Conservation (phyloP, 1,139 yeast genomes). For the Nakaseomyces kungkrabaensis region DNA sequence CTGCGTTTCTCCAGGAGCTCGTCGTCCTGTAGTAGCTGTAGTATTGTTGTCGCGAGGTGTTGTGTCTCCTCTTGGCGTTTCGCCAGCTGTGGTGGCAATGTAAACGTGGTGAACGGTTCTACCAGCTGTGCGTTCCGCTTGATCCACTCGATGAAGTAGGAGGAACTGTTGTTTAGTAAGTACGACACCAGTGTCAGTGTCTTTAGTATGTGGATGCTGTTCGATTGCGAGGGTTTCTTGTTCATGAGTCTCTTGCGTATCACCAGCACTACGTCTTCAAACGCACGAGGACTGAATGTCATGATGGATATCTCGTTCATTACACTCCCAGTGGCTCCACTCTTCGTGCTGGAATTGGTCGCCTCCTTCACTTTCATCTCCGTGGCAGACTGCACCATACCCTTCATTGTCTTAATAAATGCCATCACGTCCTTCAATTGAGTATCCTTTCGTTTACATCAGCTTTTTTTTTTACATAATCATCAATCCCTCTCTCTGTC, state of each 20-base stretch:
- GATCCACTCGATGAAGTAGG: conserved; percentile 26
- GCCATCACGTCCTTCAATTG: conserved; percentile 11
- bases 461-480: no score
- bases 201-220: conserved; percentile 23
- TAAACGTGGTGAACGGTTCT: conserved; percentile 13
- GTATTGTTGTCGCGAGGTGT: conserved; percentile 13
- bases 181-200: conserved; percentile 24
- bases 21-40: conserved; percentile 17
- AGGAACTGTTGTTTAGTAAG: conserved; percentile 24
- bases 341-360: conserved; percentile 24
- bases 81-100: conserved; percentile 11
- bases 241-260: conserved; percentile 19
- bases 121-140: conserved; percentile 15
- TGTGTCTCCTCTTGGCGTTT: conserved; percentile 19
- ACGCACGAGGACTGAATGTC: conserved; percentile 26
- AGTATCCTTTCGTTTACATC: no score
- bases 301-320: conserved; percentile 28
- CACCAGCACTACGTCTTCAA: conserved; percentile 23
- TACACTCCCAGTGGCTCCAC: conserved; percentile 25
- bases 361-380: conserved; percentile 24
- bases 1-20: conserved; percentile 21
- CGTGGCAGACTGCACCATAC: conserved; percentile 23
- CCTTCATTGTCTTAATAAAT: conserved; percentile 21
- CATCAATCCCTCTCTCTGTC: no score
- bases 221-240: conserved; percentile 18